Evolutionary conservation across 768 basidiomycete species (phyloP).

Genomic region (Imleria badia): DNA sequence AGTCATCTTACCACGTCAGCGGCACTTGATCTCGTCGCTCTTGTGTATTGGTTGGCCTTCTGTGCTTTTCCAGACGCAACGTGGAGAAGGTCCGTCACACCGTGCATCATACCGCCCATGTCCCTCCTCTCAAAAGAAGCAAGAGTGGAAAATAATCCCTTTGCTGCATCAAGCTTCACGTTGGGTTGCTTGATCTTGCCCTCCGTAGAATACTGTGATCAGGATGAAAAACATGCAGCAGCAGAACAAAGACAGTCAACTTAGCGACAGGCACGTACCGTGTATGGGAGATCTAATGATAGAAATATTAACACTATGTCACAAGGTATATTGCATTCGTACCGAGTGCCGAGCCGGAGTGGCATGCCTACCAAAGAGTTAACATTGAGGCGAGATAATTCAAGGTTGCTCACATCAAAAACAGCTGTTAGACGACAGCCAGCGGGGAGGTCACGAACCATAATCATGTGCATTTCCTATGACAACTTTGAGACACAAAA

Average conservation of each 20-base stretch:
- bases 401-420: slow-evolving; percentile 58
- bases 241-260: background rate
- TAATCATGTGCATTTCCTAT: slow-evolving; percentile 71
- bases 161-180: slow-evolving; percentile 80
- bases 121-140: slow-evolving; percentile 78
- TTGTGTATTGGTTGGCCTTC: slow-evolving; percentile 62
- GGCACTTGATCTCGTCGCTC: slow-evolving; percentile 66
- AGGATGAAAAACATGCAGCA: background rate
- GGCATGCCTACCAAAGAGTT: slow-evolving; percentile 59
- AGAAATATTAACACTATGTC: background rate
- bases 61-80: slow-evolving; percentile 63
- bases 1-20: slow-evolving; percentile 75
- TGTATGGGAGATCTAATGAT: slow-evolving; percentile 61
- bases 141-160: slow-evolving; percentile 79
- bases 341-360: slow-evolving; percentile 89
- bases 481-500: slow-evolving; percentile 1
- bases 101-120: slow-evolving; percentile 71
- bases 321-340: slow-evolving; percentile 15
- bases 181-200: slow-evolving; percentile 96
- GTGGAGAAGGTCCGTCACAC: slow-evolving; percentile 73
- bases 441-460: slow-evolving; percentile 77
- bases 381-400: background rate
- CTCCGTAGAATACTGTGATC: slow-evolving; percentile 82
- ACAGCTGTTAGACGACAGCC: slow-evolving; percentile 89
- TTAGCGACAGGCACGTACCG: slow-evolving; percentile 39